Evolutionary conservation across 2,329 filamentous ascomycete genomes (phyloP), one percentile per base, ranked within the genome.

Genomic region (Epichloe glyceriae): DNA sequence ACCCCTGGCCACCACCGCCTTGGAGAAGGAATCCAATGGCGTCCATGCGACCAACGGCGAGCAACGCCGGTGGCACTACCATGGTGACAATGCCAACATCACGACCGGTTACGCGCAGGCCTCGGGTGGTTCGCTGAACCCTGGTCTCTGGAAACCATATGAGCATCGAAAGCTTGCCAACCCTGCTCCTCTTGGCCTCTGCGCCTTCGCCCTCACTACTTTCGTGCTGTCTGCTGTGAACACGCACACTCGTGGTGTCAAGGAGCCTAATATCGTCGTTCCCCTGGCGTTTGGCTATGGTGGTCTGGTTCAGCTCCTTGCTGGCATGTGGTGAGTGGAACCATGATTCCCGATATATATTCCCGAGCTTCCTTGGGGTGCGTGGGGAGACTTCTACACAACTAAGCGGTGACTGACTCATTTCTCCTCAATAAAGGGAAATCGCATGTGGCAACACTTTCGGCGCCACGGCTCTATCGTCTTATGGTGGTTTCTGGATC

Each of bases 361-460:
- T 19, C 26, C 26, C 26, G 10, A 10, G 8, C 8, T 10, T 10
- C 8, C 3, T 11, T 4, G 26, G 3, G 26, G 8, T 30, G 10
- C 26, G 26, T 10, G 26, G 11, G 1, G 26, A 30, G 1, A 30
- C 10, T 30, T 30, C 1, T 30, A 30, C 8, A 11, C 4, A 22
- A 22, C 26, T 30, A 10, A 10, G 8, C 26, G 8, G 8, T 39
- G 22, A 17, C 37, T 48, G 17, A 33, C 26, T n/a, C 14, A 11
- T 14, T 10, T 2, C 5, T 34, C 10, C 8, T 20, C 55, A 59
- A 30, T 59, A 35, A 5, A 5, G 85, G 85, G 86, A 91, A 71
- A 87, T 91, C 79, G 85, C 86, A 37, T 76, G 87, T n/a, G 86
- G 86, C 52, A 91, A 91, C 74, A 91, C 87, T 11, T 90, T 91